These are phyloP conservation scores for Neoconidiobolus thromboides DNA, from an alignment of 371 early-diverging fungal species.

Conservation along the genomic window DNA sequence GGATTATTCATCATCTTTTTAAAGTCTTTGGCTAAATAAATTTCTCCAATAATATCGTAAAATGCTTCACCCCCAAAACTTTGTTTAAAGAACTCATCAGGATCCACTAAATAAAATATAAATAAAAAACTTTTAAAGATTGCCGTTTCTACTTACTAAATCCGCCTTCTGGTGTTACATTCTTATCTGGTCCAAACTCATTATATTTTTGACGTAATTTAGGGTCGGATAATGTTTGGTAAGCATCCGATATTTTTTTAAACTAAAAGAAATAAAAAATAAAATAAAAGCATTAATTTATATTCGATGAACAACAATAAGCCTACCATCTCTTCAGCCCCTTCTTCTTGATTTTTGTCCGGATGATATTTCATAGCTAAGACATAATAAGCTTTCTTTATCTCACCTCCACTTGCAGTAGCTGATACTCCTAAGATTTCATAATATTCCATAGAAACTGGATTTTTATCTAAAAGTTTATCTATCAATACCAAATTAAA, in stretches of 20 bases:
- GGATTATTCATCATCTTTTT: conserved; percentile 46
- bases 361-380: conserved; percentile 88
- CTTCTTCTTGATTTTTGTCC: conserved; percentile 68
- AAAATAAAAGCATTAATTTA: not conserved
- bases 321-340: conserved; percentile 64
- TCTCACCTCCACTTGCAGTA: conserved; percentile 64
- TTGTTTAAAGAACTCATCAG: conserved; percentile 81
- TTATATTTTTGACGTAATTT: conserved; percentile 71
- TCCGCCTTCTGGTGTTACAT: conserved; percentile 47
- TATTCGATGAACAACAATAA: not conserved
- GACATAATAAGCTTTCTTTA: conserved; percentile 88
- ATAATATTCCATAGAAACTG: conserved; percentile 63
- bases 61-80: conserved; percentile 91
- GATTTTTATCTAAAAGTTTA: conserved; percentile 35
- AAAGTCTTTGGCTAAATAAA: conserved; percentile 83
- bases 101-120: conserved; percentile 33
- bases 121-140: conserved; percentile 29
- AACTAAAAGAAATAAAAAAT: conserved; percentile 24
- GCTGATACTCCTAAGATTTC: conserved; percentile 70
- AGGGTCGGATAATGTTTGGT: conserved; percentile 81
- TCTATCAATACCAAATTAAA: not conserved
- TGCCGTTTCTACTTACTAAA: conserved; percentile 42
- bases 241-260: conserved; percentile 86
- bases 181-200: conserved; percentile 50
- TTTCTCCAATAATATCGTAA: conserved; percentile 85